These are phyloP conservation scores for Chiua virens DNA, from an alignment of 768 basidiomycete species.

Conservation along the genomic window DNA sequence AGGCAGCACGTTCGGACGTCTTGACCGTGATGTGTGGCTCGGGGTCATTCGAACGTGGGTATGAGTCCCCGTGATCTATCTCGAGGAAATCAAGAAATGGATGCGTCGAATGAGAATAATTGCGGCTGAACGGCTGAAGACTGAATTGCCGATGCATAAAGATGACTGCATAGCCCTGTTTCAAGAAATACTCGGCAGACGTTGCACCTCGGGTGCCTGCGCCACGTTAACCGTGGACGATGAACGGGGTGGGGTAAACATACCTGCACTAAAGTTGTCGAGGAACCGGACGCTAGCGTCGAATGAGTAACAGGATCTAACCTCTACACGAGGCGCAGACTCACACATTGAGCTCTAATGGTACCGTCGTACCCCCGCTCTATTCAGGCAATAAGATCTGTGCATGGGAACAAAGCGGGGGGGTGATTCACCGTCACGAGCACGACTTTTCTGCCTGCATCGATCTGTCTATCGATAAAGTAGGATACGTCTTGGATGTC, in stretches of 20 bases:
- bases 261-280: constrained; percentile 98
- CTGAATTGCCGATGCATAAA: constrained; percentile 99
- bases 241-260: constrained; percentile 20
- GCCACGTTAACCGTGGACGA: constrained; percentile 3
- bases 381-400: constrained; percentile 33
- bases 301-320: constrained; percentile 16
- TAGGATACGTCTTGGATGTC: constrained; percentile 62
- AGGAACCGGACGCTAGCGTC: constrained; percentile 86
- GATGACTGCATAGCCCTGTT: constrained; percentile 93
- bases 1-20: constrained; percentile 57
- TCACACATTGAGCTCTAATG: constrained; percentile 98
- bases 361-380: constrained; percentile 99
- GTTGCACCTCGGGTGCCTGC: constrained; percentile 94
- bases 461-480: constrained; percentile 70
- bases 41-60: constrained; percentile 33
- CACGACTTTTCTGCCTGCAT: constrained; percentile 73
- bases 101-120: constrained; percentile 97
- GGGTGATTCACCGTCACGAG: constrained; percentile 80
- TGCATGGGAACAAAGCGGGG: constrained; percentile 1
- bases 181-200: constrained; percentile 96
- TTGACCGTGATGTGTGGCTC: constrained; percentile 63
- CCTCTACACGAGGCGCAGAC: constrained; percentile 32
- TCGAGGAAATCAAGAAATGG: constrained; percentile 96
- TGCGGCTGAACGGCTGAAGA: constrained; percentile 93
- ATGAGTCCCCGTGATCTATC: constrained; percentile 40